A percentile compares a stretch with the other conserved stretches of the same genome.
Conservation (phyloP, 495 filamentous ascomycete genomes). For the Podospora appendiculata region DNA sequence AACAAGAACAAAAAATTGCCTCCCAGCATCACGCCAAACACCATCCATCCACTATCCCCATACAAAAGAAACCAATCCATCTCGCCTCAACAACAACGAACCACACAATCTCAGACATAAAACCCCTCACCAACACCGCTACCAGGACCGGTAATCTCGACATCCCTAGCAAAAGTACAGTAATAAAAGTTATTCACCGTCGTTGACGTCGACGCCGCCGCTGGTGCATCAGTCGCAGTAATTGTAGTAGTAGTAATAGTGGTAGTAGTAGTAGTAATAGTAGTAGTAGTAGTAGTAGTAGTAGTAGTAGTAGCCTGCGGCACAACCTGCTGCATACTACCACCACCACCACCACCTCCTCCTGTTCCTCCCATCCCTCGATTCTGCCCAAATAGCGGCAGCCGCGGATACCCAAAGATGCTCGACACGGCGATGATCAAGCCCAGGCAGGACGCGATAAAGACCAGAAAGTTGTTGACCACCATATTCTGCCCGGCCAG, state of each 20-base stretch:
- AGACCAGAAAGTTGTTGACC: conserved; percentile 1
- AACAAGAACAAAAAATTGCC: too few relatives aligned
- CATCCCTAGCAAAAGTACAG: background rate
- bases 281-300: background rate
- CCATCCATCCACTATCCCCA: too few relatives aligned
- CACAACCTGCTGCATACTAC: background rate
- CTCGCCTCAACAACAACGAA: too few relatives aligned
- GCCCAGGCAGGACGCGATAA: conserved; percentile 1
- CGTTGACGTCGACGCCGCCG: background rate
- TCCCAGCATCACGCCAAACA: too few relatives aligned
- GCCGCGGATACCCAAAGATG: conserved; percentile 5
- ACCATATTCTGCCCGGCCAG: conserved; percentile 2
- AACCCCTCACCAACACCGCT: too few relatives aligned
- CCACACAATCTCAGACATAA: too few relatives aligned
- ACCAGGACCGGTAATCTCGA: background rate
- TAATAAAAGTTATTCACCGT: background rate
- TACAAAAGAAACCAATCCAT: too few relatives aligned
- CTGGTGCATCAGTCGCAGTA: background rate
- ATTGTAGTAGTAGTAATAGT: background rate
- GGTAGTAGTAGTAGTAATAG: background rate
- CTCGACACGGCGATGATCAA: conserved; percentile 2
- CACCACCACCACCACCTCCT: too few relatives aligned
- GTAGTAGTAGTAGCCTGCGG: background rate
- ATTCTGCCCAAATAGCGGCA: background rate
- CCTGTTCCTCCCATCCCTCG: background rate